phyloP scores from a whole-genome alignment of 495 filamentous ascomycete genomes.

The Pyronema domesticum region DNA sequence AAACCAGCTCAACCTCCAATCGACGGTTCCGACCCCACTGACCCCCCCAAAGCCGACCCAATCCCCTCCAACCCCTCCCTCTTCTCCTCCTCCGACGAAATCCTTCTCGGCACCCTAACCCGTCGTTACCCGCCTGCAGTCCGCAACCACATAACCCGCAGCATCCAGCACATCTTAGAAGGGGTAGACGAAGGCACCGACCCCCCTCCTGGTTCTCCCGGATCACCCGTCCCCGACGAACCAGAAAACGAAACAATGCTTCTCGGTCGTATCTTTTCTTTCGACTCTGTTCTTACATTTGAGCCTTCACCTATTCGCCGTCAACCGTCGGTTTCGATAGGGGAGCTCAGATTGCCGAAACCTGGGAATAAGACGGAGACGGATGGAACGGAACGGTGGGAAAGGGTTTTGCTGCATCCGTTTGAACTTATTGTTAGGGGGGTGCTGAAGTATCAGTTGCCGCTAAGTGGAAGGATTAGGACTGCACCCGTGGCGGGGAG shows the following conservation, averaged over 20 bases:
- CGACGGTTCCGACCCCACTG: neutral
- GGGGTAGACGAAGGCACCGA: constrained; percentile 47
- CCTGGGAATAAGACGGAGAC: constrained; percentile 82
- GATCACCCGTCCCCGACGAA: constrained; percentile 35
- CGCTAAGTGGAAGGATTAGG: constrained; percentile 52
- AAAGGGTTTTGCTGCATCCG: constrained; percentile 70
- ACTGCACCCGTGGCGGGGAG: constrained; percentile 17
- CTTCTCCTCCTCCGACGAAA: neutral
- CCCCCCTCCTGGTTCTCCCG: constrained; percentile 32
- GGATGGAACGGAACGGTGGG: constrained; percentile 78
- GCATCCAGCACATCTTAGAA: neutral
- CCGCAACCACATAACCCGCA: too few species aligned
- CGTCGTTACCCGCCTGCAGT: neutral
- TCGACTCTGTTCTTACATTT: constrained; percentile 74
- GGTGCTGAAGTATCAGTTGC: constrained; percentile 72
- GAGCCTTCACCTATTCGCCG: constrained; percentile 71
- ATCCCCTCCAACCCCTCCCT: neutral
- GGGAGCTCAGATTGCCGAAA: constrained; percentile 59
- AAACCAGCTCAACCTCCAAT: neutral
- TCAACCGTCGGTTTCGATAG: constrained; percentile 45
- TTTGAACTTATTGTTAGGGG: constrained; percentile 86
- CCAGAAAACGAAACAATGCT: constrained; percentile 61
- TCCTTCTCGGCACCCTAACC: neutral
- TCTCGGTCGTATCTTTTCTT: constrained; percentile 66
- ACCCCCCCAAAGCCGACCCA: neutral